Evolutionary conservation across 2,329 filamentous ascomycete species (phyloP).

Genomic region (Amauroascus niger): DNA sequence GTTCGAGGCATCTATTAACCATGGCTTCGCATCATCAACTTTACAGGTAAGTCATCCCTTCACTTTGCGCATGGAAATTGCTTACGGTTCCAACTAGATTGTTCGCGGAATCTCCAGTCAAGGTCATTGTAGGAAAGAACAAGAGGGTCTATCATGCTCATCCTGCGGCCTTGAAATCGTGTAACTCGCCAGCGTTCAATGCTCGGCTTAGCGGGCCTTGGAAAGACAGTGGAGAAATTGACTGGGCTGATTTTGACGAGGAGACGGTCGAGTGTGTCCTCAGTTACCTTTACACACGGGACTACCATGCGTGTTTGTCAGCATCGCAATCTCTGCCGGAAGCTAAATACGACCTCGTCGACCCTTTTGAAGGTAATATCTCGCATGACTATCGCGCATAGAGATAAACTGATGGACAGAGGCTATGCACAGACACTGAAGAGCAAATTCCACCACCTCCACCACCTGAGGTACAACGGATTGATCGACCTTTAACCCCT

Average conservation of each 20-base stretch:
- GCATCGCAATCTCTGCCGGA: neutral
- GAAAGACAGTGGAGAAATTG: neutral
- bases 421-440: neutral
- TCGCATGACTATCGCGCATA: neutral
- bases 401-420: neutral
- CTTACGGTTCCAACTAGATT: neutral
- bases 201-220: neutral
- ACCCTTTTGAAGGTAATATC: neutral
- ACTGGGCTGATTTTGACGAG: slow-evolving; percentile 1
- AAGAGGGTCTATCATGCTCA: neutral
- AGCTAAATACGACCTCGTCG: neutral
- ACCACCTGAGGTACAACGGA: neutral
- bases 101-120: neutral
- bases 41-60: neutral
- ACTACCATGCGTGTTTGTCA: neutral
- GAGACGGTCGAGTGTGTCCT: neutral
- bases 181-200: neutral
- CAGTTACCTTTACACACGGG: neutral
- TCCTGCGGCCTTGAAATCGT: neutral
- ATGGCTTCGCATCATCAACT: neutral
- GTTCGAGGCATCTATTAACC: neutral
- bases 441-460: neutral
- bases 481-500: neutral
- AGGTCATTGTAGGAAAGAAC: neutral
- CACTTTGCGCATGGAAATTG: neutral